phyloP scores from a whole-genome alignment of 1,139 yeast species.

The Yamadazyma dushanensis region DNA sequence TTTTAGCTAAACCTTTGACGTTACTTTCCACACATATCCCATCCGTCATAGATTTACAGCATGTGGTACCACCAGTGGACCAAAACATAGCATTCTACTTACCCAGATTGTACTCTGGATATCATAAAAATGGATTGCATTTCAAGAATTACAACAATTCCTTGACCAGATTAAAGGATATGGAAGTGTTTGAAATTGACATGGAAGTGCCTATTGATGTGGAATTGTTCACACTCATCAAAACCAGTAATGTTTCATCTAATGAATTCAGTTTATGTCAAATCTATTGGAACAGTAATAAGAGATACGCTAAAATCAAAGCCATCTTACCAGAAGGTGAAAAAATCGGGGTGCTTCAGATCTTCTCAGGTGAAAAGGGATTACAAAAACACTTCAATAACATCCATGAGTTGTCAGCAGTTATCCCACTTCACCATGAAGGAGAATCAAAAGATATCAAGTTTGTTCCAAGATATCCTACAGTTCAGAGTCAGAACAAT shows the following conservation, averaged over 20 bases:
- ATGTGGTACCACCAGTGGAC: conserved; percentile 80
- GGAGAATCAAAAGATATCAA: conserved; percentile 58
- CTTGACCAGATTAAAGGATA: conserved; percentile 66
- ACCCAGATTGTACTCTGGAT: conserved; percentile 85
- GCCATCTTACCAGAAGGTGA: conserved; percentile 73
- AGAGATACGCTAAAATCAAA: conserved; percentile 73
- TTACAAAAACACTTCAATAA: conserved; percentile 57
- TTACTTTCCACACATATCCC: conserved; percentile 88
- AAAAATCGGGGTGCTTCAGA: conserved; percentile 69
- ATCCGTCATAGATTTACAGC: conserved; percentile 73
- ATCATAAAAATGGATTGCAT: conserved; percentile 56
- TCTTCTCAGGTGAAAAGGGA: conserved; percentile 73
- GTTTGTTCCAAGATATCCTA: conserved; percentile 74
- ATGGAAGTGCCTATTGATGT: conserved; percentile 68
- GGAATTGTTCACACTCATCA: conserved; percentile 58
- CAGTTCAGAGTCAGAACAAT: conserved; percentile 64
- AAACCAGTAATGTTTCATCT: conserved; percentile 51
- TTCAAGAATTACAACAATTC: conserved; percentile 77
- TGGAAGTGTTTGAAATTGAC: conserved; percentile 78
- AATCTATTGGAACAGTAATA: conserved; percentile 64
- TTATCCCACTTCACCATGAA: conserved; percentile 74
- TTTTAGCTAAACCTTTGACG: conserved; percentile 72
- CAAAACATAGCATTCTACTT: conserved; percentile 74
- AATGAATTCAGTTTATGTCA: conserved; percentile 71
- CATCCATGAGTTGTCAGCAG: conserved; percentile 70